Evolutionary conservation across 805 yeast species (phyloP).

Genomic region (Pichia cephalocereana): DNA sequence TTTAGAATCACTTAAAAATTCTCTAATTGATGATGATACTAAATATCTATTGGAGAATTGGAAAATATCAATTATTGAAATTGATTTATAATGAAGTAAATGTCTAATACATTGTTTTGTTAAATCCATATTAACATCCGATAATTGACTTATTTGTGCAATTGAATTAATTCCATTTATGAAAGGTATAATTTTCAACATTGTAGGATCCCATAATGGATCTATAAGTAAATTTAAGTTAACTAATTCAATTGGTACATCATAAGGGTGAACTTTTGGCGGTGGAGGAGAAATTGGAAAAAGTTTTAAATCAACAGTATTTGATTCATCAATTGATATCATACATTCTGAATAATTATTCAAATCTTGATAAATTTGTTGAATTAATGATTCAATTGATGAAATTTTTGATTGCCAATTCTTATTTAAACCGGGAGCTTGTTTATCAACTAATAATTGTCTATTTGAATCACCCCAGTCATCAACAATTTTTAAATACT

Average conservation of each 20-base stretch:
- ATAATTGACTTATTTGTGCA: slow-evolving; percentile 61
- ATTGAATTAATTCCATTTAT: slow-evolving; percentile 87
- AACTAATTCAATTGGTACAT: slow-evolving; percentile 90
- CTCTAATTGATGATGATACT: slow-evolving; percentile 68
- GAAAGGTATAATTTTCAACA: slow-evolving; percentile 77
- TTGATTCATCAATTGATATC: slow-evolving; percentile 85
- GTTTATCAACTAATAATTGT: slow-evolving; percentile 16
- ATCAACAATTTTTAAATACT: slow-evolving; percentile 24
- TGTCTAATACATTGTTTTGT: slow-evolving; percentile 88
- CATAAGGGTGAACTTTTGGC: slow-evolving; percentile 62
- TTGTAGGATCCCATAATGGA: slow-evolving; percentile 95
- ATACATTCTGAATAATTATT: slow-evolving; percentile 94
- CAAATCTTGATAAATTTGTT: slow-evolving; percentile 88
- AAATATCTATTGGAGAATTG: slow-evolving; percentile 87
- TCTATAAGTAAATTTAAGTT: slow-evolving; percentile 65
- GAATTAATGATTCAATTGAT: slow-evolving; percentile 66
- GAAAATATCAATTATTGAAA: slow-evolving; percentile 75
- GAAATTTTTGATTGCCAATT: slow-evolving; percentile 25
- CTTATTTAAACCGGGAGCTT: slow-evolving; percentile 13
- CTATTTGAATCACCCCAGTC: slow-evolving; percentile 22
- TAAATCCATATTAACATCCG: slow-evolving; percentile 69
- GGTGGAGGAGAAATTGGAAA: slow-evolving; percentile 85
- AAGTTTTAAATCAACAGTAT: slow-evolving; percentile 86
- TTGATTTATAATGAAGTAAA: slow-evolving; percentile 80
- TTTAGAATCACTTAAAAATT: slow-evolving; percentile 52